phyloP scores from a whole-genome alignment of 2,329 filamentous ascomycete genomes.

The Penicillium sp. region DNA sequence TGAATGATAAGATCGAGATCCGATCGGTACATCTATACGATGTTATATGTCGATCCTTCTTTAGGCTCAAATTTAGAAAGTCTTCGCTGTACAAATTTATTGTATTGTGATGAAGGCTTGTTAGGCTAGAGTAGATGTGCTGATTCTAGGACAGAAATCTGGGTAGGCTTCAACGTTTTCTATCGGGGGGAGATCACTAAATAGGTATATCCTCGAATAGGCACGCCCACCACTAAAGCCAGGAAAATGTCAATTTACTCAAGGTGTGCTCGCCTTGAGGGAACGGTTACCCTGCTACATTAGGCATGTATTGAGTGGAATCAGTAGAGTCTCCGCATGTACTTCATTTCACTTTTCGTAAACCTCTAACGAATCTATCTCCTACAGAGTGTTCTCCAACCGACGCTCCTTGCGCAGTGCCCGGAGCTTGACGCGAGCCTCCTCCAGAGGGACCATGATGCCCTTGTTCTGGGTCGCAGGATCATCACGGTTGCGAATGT shows the following conservation, averaged over 20 bases:
- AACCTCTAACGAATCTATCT: slow-evolving; percentile 6
- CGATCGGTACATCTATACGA: no score
- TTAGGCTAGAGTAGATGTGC: no score
- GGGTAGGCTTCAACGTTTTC: no score
- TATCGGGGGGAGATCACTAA: no score
- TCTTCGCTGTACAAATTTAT: background rate
- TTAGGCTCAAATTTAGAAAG: background rate
- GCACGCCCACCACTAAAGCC: no score
- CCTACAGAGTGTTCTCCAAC: slow-evolving; percentile 43
- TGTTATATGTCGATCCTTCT: background rate
- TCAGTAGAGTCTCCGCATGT: slow-evolving; percentile 7
- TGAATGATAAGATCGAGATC: no score
- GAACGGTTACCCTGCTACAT: background rate
- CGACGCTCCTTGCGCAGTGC: slow-evolving; percentile 48
- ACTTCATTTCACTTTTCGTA: slow-evolving; percentile 21
- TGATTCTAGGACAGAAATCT: no score
- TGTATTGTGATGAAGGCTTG: background rate
- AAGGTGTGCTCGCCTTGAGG: no score
- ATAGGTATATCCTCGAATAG: no score
- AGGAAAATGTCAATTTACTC: no score
- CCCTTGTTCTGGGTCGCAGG: slow-evolving; percentile 62
- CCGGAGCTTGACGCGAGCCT: slow-evolving; percentile 55
- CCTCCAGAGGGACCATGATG: slow-evolving; percentile 60
- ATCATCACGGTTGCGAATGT: slow-evolving; percentile 65
- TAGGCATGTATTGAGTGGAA: slow-evolving; percentile 1